Conservation (phyloP, 768 basidiomycete genomes). For the Tricholoma matsutake region DNA sequence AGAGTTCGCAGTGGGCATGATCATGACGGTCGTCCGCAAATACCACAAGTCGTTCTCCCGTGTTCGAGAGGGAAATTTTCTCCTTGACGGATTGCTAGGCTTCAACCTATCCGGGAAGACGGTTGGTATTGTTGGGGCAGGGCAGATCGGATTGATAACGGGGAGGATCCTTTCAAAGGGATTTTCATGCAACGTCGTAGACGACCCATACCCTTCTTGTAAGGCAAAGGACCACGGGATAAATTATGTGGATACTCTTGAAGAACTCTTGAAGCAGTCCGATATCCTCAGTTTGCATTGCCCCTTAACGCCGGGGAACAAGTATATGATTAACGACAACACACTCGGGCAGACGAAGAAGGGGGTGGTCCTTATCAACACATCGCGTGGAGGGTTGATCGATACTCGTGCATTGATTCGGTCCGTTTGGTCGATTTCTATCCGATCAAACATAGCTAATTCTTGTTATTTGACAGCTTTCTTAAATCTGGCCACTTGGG, state of each 20-base stretch:
- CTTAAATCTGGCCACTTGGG: conserved; percentile 37
- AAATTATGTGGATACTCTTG: conserved; percentile 33
- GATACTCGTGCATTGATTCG: conserved; percentile 40
- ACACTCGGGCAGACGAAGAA: conserved; percentile 36
- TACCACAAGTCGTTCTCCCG: conserved; percentile 45
- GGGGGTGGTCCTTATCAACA: conserved; percentile 41
- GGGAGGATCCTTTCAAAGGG: conserved; percentile 40
- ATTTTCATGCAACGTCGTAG: conserved; percentile 38
- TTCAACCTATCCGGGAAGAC: conserved; percentile 41
- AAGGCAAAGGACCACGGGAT: conserved; percentile 35
- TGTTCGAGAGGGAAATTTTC: conserved; percentile 45
- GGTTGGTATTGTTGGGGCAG: conserved; percentile 42
- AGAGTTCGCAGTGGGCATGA: conserved; percentile 45
- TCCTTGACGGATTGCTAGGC: conserved; percentile 41
- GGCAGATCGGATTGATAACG: conserved; percentile 40
- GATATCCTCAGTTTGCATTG: conserved; percentile 45
- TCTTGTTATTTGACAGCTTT: conserved; percentile 19
- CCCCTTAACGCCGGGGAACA: conserved; percentile 34
- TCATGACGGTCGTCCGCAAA: conserved; percentile 42
- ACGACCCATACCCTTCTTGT: conserved; percentile 36
- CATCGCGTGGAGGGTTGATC: conserved; percentile 40
- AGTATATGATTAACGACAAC: conserved; percentile 41
- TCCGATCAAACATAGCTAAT: neutral
- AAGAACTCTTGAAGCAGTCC: conserved; percentile 32
- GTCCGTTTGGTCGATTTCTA: conserved; percentile 17